Conservation (phyloP, 2,329 filamentous ascomycete genomes). For the Botrytis aclada region DNA sequence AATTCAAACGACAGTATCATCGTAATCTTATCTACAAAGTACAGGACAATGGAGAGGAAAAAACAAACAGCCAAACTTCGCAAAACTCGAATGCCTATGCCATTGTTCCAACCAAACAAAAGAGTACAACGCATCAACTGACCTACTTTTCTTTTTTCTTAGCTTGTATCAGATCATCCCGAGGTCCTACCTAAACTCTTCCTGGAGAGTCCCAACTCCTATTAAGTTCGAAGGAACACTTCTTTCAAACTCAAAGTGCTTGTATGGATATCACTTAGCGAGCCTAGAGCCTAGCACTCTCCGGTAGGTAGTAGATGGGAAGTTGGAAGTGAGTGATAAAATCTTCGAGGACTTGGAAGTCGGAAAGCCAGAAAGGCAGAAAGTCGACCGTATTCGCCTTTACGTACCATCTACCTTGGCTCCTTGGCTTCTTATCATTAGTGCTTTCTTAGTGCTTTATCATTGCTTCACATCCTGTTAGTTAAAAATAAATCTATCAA, state of each 20-base stretch:
- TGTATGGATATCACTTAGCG: not conserved
- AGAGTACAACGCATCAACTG: constrained; percentile 12
- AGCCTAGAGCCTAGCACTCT: not conserved
- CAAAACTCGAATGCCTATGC: not conserved
- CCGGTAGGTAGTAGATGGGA: not conserved
- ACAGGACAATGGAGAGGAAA: not conserved
- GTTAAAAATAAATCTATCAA: not conserved
- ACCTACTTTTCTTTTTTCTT: constrained; percentile 9
- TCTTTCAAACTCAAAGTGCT: not conserved
- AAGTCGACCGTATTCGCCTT: not conserved
- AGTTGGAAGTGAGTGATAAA: not conserved
- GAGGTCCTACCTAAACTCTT: not conserved
- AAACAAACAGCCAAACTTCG: not conserved
- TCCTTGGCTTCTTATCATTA: not conserved
- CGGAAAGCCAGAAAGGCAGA: not conserved
- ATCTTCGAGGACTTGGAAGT: not conserved
- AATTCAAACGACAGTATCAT: not conserved
- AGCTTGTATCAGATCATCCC: constrained; percentile 23
- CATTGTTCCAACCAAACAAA: not conserved
- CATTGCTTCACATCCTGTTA: not conserved
- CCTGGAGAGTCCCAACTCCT: not conserved
- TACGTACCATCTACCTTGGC: not conserved
- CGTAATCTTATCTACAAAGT: not conserved
- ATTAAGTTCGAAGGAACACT: not conserved
- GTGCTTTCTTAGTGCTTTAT: not conserved